Base-by-base conservation (phyloP, 306 rosid genomes). In the Echinosophora koreensis region DNA sequence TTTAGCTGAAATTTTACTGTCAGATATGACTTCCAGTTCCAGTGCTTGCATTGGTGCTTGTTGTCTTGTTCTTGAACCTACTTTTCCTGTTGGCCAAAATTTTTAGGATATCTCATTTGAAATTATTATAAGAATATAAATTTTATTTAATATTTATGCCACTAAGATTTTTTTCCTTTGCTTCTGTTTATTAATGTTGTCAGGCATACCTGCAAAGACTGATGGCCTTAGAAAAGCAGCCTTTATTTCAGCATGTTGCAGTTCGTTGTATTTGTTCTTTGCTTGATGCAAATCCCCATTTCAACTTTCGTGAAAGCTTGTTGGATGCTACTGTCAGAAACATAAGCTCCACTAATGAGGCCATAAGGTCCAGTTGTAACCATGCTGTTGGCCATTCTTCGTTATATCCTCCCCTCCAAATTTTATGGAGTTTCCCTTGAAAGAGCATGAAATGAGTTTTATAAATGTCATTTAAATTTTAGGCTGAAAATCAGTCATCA, bases 251-350 rank as follows among this genome's bases (percentile, higher is more conserved):
- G 77, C 92, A 73, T 71, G 86, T 92, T 18, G 97, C 88, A 41
- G 79, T 92, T 72, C 92, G 92, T 47, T 90, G 97, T 85, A 80
- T 95, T 58, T 90, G 97, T 85, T 67, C 84, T 60, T 88, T 95
- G 87, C 97, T 95, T 42, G 99, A 92, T 42, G 91, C 93, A 80
- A 85, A 84, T 79, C 97, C 97, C 39, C 94, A 92, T 76, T 95
- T 92, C 90, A 95, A 95, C 87, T 95, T 84, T 63, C 89, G 86
- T 12, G 97, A 92, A 86, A 88, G 86, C 84, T 87, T 92, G 91
- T 77, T 95, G 84, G 89, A 51, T 55, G 77, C 87, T 73, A 90
- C 91, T 57, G 87, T 91, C 71, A 88, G 86, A 74, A 92, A 89
- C 83, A 86, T 95, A 82, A 81, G 92, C 83, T 91, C 97, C 84